A percentile compares a stretch with the other conserved stretches of the same genome.
These are phyloP conservation scores for Caloboletus inedulis DNA, from an alignment of 1,284 basidiomycete genomes.

Conservation along the genomic window DNA sequence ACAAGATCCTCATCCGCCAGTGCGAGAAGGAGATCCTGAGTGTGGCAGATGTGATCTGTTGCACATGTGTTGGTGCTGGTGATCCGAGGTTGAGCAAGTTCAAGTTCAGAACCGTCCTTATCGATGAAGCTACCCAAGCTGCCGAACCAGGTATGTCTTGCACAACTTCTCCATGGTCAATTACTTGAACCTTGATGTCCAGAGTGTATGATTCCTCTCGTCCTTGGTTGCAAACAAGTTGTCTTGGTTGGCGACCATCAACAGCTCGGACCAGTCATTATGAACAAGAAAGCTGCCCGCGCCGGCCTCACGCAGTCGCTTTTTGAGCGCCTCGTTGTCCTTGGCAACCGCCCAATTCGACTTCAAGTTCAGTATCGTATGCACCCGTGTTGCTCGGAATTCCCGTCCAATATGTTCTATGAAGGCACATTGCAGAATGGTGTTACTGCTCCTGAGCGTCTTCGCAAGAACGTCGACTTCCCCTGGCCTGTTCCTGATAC, in stretches of 20 bases:
- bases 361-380: conserved; percentile 99
- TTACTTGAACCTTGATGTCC: conserved; percentile 16
- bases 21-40: conserved; percentile 97
- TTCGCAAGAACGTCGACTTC: conserved; percentile 97
- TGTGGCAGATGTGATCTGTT: conserved; percentile 97
- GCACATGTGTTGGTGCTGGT: conserved; percentile 97
- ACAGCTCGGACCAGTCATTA: conserved; percentile 98
- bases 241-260: conserved; percentile 98
- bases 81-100: conserved; percentile 94
- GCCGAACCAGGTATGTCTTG: conserved; percentile 83
- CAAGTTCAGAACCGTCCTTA: conserved; percentile 97
- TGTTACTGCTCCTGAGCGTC: conserved; percentile 95
- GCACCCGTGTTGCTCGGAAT: conserved; percentile 99
- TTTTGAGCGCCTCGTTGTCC: conserved; percentile 94
- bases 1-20: conserved; percentile 91
- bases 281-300: conserved; percentile 99
- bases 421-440: conserved; percentile 99
- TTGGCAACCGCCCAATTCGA: conserved; percentile 95
- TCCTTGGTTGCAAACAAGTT: conserved; percentile 97
- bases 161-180: conserved; percentile 1
- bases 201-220: conserved; percentile 99
- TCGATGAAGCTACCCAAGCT: conserved; percentile 98
- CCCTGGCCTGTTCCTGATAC: conserved; percentile 98
- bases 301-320: conserved; percentile 97
- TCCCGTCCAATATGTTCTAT: conserved; percentile 99